A percentile compares a stretch with the other conserved stretches of the same genome.
These are phyloP conservation scores for Alternaria triticimaculans DNA, from an alignment of 2,329 filamentous ascomycete genomes.

Conservation along the genomic window DNA sequence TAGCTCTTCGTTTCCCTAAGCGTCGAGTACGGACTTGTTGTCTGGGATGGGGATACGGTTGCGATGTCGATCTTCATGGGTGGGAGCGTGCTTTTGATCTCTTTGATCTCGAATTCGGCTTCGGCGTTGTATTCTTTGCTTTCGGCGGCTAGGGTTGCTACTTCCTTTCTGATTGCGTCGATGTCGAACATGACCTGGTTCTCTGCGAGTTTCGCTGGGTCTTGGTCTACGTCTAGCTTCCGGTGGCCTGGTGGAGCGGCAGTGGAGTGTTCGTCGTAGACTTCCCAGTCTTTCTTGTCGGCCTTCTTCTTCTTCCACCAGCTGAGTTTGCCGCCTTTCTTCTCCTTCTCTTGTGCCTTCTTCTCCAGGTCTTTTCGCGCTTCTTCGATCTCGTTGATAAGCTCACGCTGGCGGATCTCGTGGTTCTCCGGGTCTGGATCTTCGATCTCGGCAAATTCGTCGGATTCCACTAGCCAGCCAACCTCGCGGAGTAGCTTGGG, in stretches of 20 bases:
- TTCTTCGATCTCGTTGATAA: constrained; percentile 96
- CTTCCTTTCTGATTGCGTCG: constrained; percentile 78
- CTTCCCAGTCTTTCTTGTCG: constrained; percentile 91
- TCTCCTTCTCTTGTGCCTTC: constrained; percentile 66
- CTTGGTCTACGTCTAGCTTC: constrained; percentile 48
- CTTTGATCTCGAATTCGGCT: constrained; percentile 67
- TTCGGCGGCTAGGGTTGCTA: constrained; percentile 78
- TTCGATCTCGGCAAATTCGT: constrained; percentile 96
- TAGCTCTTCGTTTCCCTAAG: constrained; percentile 52
- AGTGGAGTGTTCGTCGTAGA: constrained; percentile 72
- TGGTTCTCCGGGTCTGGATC: constrained; percentile 97
- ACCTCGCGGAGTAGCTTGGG: constrained; percentile 84
- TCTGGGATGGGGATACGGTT: constrained; percentile 25
- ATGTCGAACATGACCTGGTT: constrained; percentile 84
- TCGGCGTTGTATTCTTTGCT: constrained; percentile 46
- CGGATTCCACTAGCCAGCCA: constrained; percentile 88
- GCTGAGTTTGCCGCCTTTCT: constrained; percentile 64
- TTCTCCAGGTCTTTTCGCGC: constrained; percentile 85
- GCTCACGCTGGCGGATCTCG: constrained; percentile 81
- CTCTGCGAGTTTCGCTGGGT: constrained; percentile 61
- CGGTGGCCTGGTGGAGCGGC: constrained; percentile 12
- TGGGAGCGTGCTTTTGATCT: constrained; percentile 86
- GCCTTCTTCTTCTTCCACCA: constrained; percentile 84
- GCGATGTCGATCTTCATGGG: constrained; percentile 76
- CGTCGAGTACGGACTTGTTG: constrained; percentile 27